Evolutionary conservation across 306 rosid genomes (phyloP).

Genomic region (Cicer yamashitae): DNA sequence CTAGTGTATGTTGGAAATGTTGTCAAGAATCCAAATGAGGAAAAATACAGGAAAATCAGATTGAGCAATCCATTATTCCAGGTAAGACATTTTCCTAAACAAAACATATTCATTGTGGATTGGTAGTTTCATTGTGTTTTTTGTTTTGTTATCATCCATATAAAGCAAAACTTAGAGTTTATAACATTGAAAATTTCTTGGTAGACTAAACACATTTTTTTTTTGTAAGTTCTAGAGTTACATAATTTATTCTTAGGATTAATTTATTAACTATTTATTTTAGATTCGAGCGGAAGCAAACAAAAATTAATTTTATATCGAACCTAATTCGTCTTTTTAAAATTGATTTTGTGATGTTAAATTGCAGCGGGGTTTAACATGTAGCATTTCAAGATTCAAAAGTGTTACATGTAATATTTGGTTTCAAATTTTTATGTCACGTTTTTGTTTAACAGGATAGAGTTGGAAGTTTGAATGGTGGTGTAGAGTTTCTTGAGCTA

Average conservation of each 20-base stretch:
- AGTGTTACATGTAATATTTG: not conserved
- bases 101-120: not conserved
- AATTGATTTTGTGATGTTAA: too few species aligned
- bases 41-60: slow-evolving; percentile 80
- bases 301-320: too few species aligned
- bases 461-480: slow-evolving; percentile 75
- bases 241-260: not conserved
- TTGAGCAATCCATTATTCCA: slow-evolving; percentile 69
- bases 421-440: not conserved
- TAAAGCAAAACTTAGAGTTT: not conserved
- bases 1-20: slow-evolving; percentile 71
- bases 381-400: not conserved
- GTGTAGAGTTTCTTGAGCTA: slow-evolving; percentile 80
- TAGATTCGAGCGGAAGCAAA: too few species aligned
- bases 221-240: not conserved
- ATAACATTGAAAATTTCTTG: too few species aligned
- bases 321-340: too few species aligned
- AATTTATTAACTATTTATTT: too few species aligned
- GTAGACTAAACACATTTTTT: not conserved
- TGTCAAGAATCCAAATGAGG: slow-evolving; percentile 74
- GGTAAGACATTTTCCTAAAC: slow-evolving; percentile 46
- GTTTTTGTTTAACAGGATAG: slow-evolving; percentile 67
- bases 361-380: not conserved
- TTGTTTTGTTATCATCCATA: not conserved
- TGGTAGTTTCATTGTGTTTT: not conserved